Base-by-base conservation (phyloP, 768 basidiomycete genomes). In the Lanmaoa pseudosensibilis region DNA sequence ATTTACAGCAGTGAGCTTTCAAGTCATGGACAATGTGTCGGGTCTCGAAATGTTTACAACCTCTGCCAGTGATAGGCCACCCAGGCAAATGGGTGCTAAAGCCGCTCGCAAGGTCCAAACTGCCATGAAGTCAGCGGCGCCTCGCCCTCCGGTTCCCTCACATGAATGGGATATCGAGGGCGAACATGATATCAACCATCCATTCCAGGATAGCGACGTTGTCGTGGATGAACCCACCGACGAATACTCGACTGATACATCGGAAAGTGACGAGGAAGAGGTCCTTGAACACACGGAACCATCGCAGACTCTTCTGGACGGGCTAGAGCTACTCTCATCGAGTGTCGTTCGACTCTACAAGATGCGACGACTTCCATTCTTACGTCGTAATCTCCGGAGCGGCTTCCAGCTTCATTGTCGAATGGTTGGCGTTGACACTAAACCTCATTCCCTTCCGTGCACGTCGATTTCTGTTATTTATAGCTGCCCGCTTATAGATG, bases 361-460 rank as follows among this genome's bases (percentile, higher is more conserved):
- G 23, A 70, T 72, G 12, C 60, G 57, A 16, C 73, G 72, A 49
- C 74, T 87, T 6, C 87, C 87, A 0, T 88, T 88, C 64, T 72
- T 86, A 21, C 71, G 66, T 27, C 80, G 83, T 12, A 83, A 81
- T 59, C 62, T 88, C 18, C 74, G 76, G 15, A 61, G 47, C 3
- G 81, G 82, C 2, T 88, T 88, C 63, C 57, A 52, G n/a, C 38
- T 57, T 19, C 74, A 73, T 21, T 87, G 84, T 63, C 58, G 52
- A 30, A 57, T 50, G 37, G 61, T 71, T 15, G 70, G 73, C 11
- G 63, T 86, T 27, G 71, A 74, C 4, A 71, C 71, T 19, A 50
- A 63, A 41, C 58, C 66, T 38, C 51, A 56, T 45, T 52, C 63
- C 56, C 59, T 51, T 38, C 69, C 62, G 4, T 34, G 10, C 40